Evolutionary conservation across 164 flowering plant genomes (phyloP), one percentile per base, ranked within the genome.

Genomic region (Aristolochia contorta): DNA sequence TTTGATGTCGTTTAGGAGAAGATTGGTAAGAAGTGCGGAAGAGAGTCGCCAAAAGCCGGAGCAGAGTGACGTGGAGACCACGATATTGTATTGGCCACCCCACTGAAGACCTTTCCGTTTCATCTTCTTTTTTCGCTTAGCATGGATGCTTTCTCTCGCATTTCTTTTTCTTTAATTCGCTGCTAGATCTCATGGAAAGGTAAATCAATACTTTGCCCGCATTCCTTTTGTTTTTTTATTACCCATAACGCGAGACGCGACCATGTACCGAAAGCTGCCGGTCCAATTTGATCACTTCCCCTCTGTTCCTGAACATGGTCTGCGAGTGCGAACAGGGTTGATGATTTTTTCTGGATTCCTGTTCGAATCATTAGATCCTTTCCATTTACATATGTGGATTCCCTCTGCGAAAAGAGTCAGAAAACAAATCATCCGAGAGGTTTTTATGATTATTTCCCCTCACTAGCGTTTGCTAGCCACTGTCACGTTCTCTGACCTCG

Each of bases 51-150:
- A 56, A 56, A 56, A 56, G 58, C 16, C 27, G 45, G 43, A 18
- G 58, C 58, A 56, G 24, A 33, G 27, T 56, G 58, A 56, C 45
- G 43, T 56, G 58, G 58, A 56, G 12, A 19, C 58, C 58, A 56
- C 32, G 19, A 56, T 24, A 32, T 6, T 53, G 56, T 53, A 25
- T 19, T 56, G 58, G 58, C 46, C 58, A 56, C 58, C 19, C 58
- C 58, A 56, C 58, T 56, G 41, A 27, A 12, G 4, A 12, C 58
- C 20, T n/a, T 16, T 33, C 16, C 43, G 15, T 32, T 56, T 27
- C 32, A 15, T 19, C 9, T 56, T 32, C 43, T 30, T 53, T 22
- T 5, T 53, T 49, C 10, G 12, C 3, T 18, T 49, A 18, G 19
- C 21, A 15, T 49, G 7, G 27, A 20, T 53, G 18, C 56, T 53